Evolutionary conservation across 225 moss, liverwort and hornwort genomes (phyloP).

Genomic region (Physcomitrellopsis africana): DNA sequence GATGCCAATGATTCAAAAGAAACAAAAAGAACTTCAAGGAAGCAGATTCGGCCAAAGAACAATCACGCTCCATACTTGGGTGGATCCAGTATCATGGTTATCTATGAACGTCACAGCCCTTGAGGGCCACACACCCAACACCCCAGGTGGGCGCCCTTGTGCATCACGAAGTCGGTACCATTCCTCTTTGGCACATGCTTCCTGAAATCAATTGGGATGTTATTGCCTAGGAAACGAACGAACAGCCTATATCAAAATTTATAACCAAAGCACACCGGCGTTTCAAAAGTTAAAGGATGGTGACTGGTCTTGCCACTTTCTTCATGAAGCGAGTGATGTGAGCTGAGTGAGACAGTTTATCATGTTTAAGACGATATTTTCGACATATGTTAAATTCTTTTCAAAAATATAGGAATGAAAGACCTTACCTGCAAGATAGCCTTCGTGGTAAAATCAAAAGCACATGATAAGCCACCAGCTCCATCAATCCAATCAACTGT

Average conservation of each 20-base stretch:
- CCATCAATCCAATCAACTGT: constrained; percentile 89
- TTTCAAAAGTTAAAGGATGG: neutral
- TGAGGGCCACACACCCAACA: constrained; percentile 67
- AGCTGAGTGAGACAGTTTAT: neutral
- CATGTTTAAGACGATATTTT: constrained; percentile 6
- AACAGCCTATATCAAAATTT: neutral
- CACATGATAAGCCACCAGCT: constrained; percentile 71
- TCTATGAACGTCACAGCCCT: constrained; percentile 70
- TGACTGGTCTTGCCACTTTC: neutral
- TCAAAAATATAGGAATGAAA: constrained; percentile 10
- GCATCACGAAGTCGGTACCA: constrained; percentile 65
- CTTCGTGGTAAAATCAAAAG: constrained; percentile 96
- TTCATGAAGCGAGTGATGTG: constrained; percentile 5
- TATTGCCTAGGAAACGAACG: constrained; percentile 13
- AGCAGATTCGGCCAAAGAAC: constrained; percentile 8
- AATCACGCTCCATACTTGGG: constrained; percentile 61
- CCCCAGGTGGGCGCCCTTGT: constrained; percentile 56
- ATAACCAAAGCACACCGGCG: constrained; percentile 15
- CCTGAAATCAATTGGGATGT: constrained; percentile 48
- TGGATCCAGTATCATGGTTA: constrained; percentile 81
- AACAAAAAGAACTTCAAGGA: neutral
- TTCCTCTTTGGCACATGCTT: constrained; percentile 75
- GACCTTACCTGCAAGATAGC: constrained; percentile 77
- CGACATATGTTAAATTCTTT: constrained; percentile 8
- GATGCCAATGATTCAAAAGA: constrained; percentile 7